A percentile compares a stretch with the other conserved stretches of the same genome.
These are phyloP conservation scores for Pleurotus tuoliensis DNA, from an alignment of 768 basidiomycete species.

Conservation along the genomic window DNA sequence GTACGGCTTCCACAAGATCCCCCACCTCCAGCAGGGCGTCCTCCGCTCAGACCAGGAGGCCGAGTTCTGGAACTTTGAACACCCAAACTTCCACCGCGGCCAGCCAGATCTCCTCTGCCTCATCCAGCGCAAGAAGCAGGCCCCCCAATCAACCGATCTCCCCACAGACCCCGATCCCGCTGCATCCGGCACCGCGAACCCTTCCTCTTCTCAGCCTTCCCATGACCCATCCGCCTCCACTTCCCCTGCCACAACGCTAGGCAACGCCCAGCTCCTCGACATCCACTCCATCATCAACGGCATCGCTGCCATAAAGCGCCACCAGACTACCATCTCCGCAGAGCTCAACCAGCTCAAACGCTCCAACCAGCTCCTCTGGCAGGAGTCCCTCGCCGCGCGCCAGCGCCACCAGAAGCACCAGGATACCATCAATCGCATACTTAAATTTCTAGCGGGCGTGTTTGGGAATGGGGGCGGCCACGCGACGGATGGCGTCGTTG, in stretches of 20 bases:
- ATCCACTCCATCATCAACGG: constrained; percentile 76
- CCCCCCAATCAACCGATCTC: constrained; percentile 21
- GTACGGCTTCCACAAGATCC: constrained; percentile 95
- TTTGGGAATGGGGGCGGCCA: constrained; percentile 44
- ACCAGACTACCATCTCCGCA: constrained; percentile 87
- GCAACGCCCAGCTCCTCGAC: constrained; percentile 61
- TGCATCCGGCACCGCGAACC: constrained; percentile 21
- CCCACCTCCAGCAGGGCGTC: constrained; percentile 93
- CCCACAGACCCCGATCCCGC: constrained; percentile 27
- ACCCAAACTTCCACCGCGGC: constrained; percentile 83
- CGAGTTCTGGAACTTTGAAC: constrained; percentile 90
- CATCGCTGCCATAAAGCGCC: constrained; percentile 83
- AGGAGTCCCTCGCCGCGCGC: constrained; percentile 77
- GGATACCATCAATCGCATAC: constrained; percentile 92
- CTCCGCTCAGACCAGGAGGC: constrained; percentile 77
- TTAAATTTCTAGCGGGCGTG: constrained; percentile 91
- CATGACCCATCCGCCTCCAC: no score
- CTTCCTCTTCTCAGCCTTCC: no score
- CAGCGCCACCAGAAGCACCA: constrained; percentile 88
- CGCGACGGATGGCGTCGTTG: constrained; percentile 25
- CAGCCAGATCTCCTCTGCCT: constrained; percentile 85
- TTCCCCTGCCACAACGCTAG: constrained; percentile 17
- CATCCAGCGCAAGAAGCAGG: constrained; percentile 84
- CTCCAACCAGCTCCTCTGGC: constrained; percentile 89
- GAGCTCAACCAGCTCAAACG: constrained; percentile 87